These are phyloP conservation scores for Parachlorella kessleri DNA, from an alignment of 139 green algal species.

Conservation along the genomic window DNA sequence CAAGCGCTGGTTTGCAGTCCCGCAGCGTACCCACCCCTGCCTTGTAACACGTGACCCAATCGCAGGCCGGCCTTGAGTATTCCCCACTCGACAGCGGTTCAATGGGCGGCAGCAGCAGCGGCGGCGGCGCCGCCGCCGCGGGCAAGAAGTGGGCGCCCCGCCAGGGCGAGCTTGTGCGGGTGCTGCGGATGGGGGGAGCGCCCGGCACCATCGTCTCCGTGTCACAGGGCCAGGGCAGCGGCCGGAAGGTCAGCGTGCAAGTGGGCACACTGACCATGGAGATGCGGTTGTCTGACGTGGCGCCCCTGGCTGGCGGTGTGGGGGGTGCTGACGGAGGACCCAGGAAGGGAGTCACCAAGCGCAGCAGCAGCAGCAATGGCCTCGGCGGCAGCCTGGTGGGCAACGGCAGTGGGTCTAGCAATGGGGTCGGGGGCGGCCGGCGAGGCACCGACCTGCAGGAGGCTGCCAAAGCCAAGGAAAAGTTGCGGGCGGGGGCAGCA, in stretches of 20 bases:
- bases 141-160: conserved; percentile 19
- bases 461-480: background rate
- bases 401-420: background rate
- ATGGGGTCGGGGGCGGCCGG: background rate
- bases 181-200: conserved; percentile 44
- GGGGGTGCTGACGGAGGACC: no score
- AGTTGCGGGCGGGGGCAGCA: background rate
- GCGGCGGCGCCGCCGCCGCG: background rate
- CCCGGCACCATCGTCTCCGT: conserved; percentile 15
- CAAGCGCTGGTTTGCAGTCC: no score
- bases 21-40: no score
- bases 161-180: conserved; percentile 25
- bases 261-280: conserved; percentile 38
- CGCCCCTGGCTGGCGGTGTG: no score
- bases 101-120: background rate
- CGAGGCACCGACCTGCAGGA: background rate
- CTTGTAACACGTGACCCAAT: no score
- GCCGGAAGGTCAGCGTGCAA: conserved; percentile 32
- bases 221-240: background rate
- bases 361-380: background rate
- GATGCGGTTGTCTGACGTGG: conserved; percentile 24
- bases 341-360: no score
- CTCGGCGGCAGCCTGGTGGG: background rate
- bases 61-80: no score
- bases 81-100: no score